Percentiles rank a stretch among this genome's conserved stretches.
These are phyloP conservation scores for Actinidia chinensis DNA, from an alignment of 179 eudicot genomes.

Conservation along the genomic window DNA sequence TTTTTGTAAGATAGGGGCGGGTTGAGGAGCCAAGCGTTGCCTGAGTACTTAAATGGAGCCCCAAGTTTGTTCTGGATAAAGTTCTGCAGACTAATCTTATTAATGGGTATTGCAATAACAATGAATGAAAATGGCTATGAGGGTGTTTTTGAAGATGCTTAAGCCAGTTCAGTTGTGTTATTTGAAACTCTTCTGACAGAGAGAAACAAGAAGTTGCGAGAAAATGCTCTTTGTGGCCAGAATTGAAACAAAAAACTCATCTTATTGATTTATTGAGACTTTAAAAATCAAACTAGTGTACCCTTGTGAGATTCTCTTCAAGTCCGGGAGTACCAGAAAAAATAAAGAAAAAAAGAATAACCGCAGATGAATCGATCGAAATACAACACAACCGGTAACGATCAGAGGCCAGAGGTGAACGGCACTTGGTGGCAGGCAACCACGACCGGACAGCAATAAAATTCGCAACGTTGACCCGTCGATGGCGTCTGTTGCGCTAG, in stretches of 20 bases:
- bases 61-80: slow-evolving; percentile 36
- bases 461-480: slow-evolving; percentile 38
- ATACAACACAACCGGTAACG: too few species aligned
- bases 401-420: slow-evolving; percentile 25
- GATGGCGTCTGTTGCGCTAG: slow-evolving; percentile 29
- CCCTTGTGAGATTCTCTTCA: neutral
- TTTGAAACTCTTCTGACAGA: too few species aligned
- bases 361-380: neutral
- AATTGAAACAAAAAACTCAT: too few species aligned
- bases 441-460: slow-evolving; percentile 47
- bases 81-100: slow-evolving; percentile 40
- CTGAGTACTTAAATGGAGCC: slow-evolving; percentile 42
- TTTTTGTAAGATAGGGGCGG: slow-evolving; percentile 38
- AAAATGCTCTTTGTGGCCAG: too few species aligned
- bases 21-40: slow-evolving; percentile 37
- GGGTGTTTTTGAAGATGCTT: slow-evolving; percentile 41
- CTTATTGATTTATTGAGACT: too few species aligned
- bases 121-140: slow-evolving; percentile 49
- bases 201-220: too few species aligned
- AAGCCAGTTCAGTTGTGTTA: too few species aligned
- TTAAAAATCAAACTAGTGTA: neutral
- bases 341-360: neutral
- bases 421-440: slow-evolving; percentile 38
- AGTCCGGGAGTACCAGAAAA: neutral
- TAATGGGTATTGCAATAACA: slow-evolving; percentile 38